These are phyloP conservation scores for Mrakia blollopis DNA, from an alignment of 768 basidiomycete genomes.

Conservation along the genomic window DNA sequence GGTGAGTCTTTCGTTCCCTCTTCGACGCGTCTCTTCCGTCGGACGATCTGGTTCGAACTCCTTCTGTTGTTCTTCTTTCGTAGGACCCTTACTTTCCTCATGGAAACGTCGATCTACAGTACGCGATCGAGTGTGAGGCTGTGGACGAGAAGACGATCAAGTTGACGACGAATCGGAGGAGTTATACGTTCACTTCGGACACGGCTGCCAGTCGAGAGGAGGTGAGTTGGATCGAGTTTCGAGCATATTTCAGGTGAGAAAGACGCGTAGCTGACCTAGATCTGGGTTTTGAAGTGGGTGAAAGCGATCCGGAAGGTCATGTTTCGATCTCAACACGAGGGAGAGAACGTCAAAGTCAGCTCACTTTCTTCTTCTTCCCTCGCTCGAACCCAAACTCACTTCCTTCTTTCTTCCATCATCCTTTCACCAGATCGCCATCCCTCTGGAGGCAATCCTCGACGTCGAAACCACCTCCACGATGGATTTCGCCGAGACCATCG, in stretches of 20 bases:
- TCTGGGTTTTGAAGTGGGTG: constrained; percentile 57
- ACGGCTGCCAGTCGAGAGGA: constrained; percentile 41
- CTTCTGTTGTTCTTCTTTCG: background rate
- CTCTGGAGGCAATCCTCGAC: constrained; percentile 80
- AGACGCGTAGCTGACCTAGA: too few species aligned
- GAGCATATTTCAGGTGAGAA: background rate
- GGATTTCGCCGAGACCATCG: constrained; percentile 95
- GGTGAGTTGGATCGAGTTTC: background rate
- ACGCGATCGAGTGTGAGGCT: constrained; percentile 83
- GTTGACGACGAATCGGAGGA: constrained; percentile 58
- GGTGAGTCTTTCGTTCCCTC: constrained; percentile 48
- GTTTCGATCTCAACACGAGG: constrained; percentile 93
- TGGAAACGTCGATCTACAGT: constrained; percentile 90
- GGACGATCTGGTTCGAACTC: background rate
- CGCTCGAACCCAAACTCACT: background rate
- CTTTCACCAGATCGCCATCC: constrained; percentile 71
- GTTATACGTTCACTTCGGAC: constrained; percentile 42
- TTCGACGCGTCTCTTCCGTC: background rate
- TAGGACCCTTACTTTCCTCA: constrained; percentile 98
- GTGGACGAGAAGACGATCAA: constrained; percentile 69
- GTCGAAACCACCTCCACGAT: constrained; percentile 81
- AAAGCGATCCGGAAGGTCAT: constrained; percentile 88
- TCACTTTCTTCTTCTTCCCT: constrained; percentile 10
- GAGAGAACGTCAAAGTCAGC: constrained; percentile 85
- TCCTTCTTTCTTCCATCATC: background rate